Conservation (phyloP, 192 early-diverging fungal species). For the Backusella sp. region DNA sequence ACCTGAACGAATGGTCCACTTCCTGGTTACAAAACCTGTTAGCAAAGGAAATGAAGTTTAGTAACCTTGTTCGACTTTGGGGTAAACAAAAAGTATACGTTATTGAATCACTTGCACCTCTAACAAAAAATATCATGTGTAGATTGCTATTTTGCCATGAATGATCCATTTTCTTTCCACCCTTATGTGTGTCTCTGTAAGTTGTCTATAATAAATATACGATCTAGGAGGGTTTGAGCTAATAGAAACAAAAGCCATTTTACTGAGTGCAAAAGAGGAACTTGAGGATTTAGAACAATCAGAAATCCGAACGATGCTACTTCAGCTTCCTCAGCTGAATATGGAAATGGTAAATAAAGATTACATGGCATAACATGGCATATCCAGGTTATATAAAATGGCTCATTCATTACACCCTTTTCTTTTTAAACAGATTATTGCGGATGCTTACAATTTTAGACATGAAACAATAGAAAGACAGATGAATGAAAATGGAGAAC, state of each 20-base stretch:
- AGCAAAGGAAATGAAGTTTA: conserved; percentile 77
- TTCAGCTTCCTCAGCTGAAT: conserved; percentile 71
- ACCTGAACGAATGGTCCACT: conserved; percentile 81
- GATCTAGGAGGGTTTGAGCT: background rate
- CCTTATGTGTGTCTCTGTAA: conserved; percentile 79
- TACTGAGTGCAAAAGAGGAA: conserved; percentile 66
- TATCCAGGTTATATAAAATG: too few relatives aligned
- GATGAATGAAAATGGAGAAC: conserved; percentile 39
- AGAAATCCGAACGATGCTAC: conserved; percentile 79
- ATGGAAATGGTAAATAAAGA: conserved; percentile 50
- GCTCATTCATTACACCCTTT: background rate
- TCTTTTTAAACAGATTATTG: conserved; percentile 46
- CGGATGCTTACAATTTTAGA: conserved; percentile 64
- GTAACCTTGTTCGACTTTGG: conserved; percentile 77
- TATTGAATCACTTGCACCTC: too few relatives aligned
- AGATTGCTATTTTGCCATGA: conserved; percentile 82
- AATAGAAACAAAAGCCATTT: conserved; percentile 52
- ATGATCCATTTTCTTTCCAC: conserved; percentile 75
- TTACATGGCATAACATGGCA: background rate
- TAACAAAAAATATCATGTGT: background rate
- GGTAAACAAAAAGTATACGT: conserved; percentile 24
- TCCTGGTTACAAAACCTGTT: conserved; percentile 80
- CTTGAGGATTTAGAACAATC: conserved; percentile 89
- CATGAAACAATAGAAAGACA: conserved; percentile 66
- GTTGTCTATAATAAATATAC: background rate